Conservation (phyloP, 2,329 filamentous ascomycete genomes). For the Calcarisporium arbuscula region DNA sequence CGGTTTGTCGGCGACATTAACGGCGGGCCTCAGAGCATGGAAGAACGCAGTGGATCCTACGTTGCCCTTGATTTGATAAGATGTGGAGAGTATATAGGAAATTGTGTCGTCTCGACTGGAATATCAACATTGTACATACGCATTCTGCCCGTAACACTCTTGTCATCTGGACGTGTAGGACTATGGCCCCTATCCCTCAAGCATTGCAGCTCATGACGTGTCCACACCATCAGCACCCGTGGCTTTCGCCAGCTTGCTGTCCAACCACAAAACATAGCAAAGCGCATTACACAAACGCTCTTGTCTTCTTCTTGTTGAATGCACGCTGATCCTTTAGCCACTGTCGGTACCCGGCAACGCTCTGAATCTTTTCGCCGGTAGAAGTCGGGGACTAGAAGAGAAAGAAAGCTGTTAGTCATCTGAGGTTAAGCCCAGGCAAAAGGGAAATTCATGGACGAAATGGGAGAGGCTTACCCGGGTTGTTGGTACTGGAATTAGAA, state of each 20-base stretch:
- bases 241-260: slow-evolving; percentile 5
- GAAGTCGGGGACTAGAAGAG: slow-evolving; percentile 73
- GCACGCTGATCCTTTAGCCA: slow-evolving; percentile 98
- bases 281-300: slow-evolving; percentile 47
- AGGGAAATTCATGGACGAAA: not conserved
- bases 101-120: slow-evolving; percentile 17
- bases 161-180: too few relatives aligned
- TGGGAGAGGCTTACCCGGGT: slow-evolving; percentile 55
- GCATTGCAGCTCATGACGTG: too few relatives aligned
- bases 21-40: slow-evolving; percentile 69
- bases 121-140: slow-evolving; percentile 18
- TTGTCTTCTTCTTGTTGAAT: slow-evolving; percentile 91
- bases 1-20: slow-evolving; percentile 63
- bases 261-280: slow-evolving; percentile 7
- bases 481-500: slow-evolving; percentile 77
- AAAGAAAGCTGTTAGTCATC: slow-evolving; percentile 12
- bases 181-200: too few relatives aligned
- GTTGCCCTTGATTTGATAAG: slow-evolving; percentile 43
- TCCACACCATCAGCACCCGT: too few relatives aligned
- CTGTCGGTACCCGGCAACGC: slow-evolving; percentile 81
- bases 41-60: slow-evolving; percentile 57
- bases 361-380: slow-evolving; percentile 98
- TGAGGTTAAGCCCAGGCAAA: not conserved
- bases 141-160: too few relatives aligned
- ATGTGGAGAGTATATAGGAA: slow-evolving; percentile 2